These are phyloP conservation scores for Rhizomucor miehei DNA, from an alignment of 371 early-diverging fungal genomes.

Conservation along the genomic window DNA sequence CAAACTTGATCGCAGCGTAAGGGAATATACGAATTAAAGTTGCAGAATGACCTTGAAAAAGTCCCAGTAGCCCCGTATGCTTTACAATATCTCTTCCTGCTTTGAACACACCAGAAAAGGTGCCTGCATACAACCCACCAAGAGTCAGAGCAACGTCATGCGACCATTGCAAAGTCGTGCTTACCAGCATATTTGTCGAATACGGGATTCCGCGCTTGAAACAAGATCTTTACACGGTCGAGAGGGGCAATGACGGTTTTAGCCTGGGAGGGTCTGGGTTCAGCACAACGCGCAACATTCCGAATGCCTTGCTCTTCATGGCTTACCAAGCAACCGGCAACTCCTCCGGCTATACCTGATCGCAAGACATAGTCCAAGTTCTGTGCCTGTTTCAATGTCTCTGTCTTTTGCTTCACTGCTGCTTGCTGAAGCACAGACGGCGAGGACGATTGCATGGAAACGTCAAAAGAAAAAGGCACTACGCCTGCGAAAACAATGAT, in stretches of 20 bases:
- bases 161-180: not conserved
- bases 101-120: slow-evolving; percentile 81
- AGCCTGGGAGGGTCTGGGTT: slow-evolving; percentile 48
- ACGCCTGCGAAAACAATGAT: no score
- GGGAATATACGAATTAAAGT: slow-evolving; percentile 94
- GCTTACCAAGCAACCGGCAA: slow-evolving; percentile 53
- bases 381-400: slow-evolving; percentile 20
- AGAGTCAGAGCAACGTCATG: not conserved
- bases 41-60: slow-evolving; percentile 95
- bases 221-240: slow-evolving; percentile 97
- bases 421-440: no score
- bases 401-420: not conserved
- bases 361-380: slow-evolving; percentile 44
- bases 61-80: slow-evolving; percentile 71
- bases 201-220: slow-evolving; percentile 89
- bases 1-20: slow-evolving; percentile 95
- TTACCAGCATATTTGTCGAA: slow-evolving; percentile 84
- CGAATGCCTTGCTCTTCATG: not conserved
- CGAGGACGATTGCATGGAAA: no score
- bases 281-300: not conserved
- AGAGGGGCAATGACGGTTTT: slow-evolving; percentile 94
- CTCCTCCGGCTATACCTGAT: slow-evolving; percentile 51
- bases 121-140: slow-evolving; percentile 47
- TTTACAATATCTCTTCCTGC: slow-evolving; percentile 76
- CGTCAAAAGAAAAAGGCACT: no score